Evolutionary conservation across 257 asterid genomes (phyloP).

Genomic region (Capsicum baccatum): DNA sequence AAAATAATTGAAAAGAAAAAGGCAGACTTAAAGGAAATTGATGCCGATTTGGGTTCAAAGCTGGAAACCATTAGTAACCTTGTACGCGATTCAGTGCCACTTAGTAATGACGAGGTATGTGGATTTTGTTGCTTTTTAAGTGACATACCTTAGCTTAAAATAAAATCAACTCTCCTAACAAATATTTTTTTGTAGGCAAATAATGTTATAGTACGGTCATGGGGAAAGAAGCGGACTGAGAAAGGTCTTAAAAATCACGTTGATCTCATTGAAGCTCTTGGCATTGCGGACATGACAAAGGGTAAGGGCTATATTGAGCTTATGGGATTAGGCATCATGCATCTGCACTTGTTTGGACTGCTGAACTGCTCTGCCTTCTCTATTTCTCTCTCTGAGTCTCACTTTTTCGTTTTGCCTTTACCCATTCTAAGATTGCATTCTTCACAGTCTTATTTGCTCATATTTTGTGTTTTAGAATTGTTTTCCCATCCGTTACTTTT

Average conservation of each 20-base stretch:
- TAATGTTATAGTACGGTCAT: slow-evolving; percentile 62
- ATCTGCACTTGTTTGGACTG: too few relatives aligned
- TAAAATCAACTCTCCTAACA: not conserved
- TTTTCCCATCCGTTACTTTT: not conserved
- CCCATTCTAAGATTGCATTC: not conserved
- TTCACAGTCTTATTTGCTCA: not conserved
- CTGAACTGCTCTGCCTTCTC: too few relatives aligned
- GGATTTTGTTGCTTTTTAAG: slow-evolving; percentile 19
- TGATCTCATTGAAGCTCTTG: too few relatives aligned
- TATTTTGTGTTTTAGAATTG: not conserved
- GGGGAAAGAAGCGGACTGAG: slow-evolving; percentile 80
- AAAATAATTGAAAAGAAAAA: slow-evolving; percentile 35
- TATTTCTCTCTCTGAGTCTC: too few relatives aligned
- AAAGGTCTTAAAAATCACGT: not conserved
- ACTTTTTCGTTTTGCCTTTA: not conserved
- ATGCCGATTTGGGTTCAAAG: slow-evolving; percentile 35
- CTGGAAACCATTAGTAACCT: too few relatives aligned
- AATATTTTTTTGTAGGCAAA: slow-evolving; percentile 54
- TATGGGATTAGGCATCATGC: too few relatives aligned
- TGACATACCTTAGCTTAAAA: not conserved
- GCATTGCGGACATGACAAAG: slow-evolving; percentile 45
- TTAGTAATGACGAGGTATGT: slow-evolving; percentile 72
- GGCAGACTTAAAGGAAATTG: slow-evolving; percentile 78
- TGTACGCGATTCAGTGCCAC: slow-evolving; percentile 28
- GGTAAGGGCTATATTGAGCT: slow-evolving; percentile 40